Base-by-base conservation (phyloP, 169 alveolate species). In the Plasmodium fragile region DNA sequence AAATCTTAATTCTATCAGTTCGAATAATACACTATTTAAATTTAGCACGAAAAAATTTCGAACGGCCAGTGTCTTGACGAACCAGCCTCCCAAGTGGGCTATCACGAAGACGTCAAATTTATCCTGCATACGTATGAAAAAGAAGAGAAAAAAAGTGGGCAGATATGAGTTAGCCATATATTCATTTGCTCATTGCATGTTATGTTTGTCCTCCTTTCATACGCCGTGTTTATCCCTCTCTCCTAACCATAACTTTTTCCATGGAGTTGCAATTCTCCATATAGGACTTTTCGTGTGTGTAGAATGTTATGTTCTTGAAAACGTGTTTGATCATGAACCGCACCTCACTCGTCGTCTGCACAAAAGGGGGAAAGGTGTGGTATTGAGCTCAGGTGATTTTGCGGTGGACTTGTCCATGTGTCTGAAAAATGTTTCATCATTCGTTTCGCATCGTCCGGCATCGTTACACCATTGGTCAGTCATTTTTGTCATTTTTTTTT, bases 1-100 rank as follows among this genome's bases (percentile, higher is more conserved):
- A 52, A 87, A 87, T 87, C 22, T 87, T 53, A 87, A 59, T 75
- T 87, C 93, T 53, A 87, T 0, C 45, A 87, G 18, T 55, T 87
- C 93, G 71, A 87, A 87, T 59, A 70, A 11, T n/a, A 59, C 73
- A 69, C 93, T 87, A 52, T 39, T 77, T 6, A 77, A 16, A 53
- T 87, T 73, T 59, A 87, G 55, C 28, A 75, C n/a, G 32, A 75
- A 87, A 87, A 87, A 87, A 22, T 77, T 77, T 7, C 93, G 65
- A 32, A 77, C 5, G 36, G 80, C 65, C 13, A 87, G 16, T 52
- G 73, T 59, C 71, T 87, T 87, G 30, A 55, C 32, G 45, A 75
- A 39, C 85, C 87, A 87, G 39, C 93, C 93, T 18, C 11, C 28
- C 30, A 87, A 34, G 32, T 87, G 93, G 49, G 89, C 85, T 10